phyloP scores from a whole-genome alignment of 441 rosid species.

The Jatropha podagrica region DNA sequence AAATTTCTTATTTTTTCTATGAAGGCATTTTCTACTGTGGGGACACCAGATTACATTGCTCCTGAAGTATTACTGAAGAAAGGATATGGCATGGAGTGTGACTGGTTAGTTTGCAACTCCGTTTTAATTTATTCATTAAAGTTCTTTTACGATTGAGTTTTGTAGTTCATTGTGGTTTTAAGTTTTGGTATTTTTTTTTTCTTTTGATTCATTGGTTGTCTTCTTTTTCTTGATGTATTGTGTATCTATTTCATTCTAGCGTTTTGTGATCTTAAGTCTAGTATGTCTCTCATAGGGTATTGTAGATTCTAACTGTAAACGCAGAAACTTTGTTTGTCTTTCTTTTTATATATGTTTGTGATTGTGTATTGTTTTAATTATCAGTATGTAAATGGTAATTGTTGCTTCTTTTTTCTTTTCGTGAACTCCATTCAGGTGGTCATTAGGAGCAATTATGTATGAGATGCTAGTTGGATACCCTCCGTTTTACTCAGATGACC shows the following conservation, averaged over 20 bases:
- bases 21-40: constrained; percentile 98
- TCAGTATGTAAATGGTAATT: not conserved
- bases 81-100: constrained; percentile 99
- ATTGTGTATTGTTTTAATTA: constrained; percentile 9
- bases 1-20: constrained; percentile 22
- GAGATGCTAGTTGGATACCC: constrained; percentile 99
- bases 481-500: constrained; percentile 96
- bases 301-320: constrained; percentile 14
- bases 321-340: constrained; percentile 10
- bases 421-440: constrained; percentile 69
- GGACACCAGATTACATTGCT: constrained; percentile 98
- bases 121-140: constrained; percentile 4
- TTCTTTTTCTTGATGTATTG: not conserved
- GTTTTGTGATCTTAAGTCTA: constrained; percentile 10
- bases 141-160: constrained; percentile 5
- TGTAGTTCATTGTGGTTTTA: not conserved
- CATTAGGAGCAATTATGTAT: constrained; percentile 95
- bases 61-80: constrained; percentile 97
- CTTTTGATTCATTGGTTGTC: not conserved
- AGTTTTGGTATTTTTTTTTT: not conserved
- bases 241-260: constrained; percentile 7
- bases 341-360: not conserved
- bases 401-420: constrained; percentile 12
- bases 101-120: constrained; percentile 64
- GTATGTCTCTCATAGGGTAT: constrained; percentile 12